Percentiles rank a stretch among this genome's conserved stretches.
Evolutionary conservation across 2,329 filamentous ascomycete genomes (phyloP).

Genomic region (Colletotrichum graminicola): DNA sequence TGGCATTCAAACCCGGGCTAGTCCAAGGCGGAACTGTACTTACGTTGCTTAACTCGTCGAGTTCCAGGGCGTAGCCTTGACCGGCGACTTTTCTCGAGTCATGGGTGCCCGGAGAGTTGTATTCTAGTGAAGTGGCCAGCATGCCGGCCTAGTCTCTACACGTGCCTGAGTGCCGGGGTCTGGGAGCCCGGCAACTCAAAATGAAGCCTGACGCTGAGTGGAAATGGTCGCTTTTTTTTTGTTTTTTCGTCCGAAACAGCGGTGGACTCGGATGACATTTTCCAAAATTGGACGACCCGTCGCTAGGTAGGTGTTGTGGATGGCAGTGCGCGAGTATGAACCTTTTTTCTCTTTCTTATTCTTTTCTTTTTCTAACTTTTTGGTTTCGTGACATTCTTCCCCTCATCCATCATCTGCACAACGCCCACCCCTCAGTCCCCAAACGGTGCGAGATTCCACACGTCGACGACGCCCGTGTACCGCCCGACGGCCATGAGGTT

Average conservation of each 20-base stretch:
- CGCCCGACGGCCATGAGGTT: conserved; percentile 50
- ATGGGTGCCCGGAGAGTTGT: background rate
- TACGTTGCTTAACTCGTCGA: background rate
- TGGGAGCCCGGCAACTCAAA: background rate
- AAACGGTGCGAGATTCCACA: conserved; percentile 46
- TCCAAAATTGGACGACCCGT: background rate
- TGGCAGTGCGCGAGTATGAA: background rate
- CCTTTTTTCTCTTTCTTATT: no score
- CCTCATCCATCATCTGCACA: no score
- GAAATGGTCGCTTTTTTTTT: background rate
- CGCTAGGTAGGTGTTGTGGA: background rate
- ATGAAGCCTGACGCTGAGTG: background rate
- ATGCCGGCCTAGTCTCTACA: background rate
- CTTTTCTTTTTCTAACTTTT: background rate
- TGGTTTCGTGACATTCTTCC: no score
- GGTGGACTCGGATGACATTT: background rate
- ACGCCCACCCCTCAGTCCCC: background rate
- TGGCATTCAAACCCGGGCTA: no score
- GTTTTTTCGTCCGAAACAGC: background rate
- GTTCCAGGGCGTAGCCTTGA: no score
- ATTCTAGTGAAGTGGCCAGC: background rate
- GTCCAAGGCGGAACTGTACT: background rate
- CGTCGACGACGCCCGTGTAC: conserved; percentile 52
- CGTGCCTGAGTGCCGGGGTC: no score
- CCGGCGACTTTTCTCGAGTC: background rate